These are phyloP conservation scores for Alternaria triticina DNA, from an alignment of 2,329 filamentous ascomycete genomes.

Conservation along the genomic window DNA sequence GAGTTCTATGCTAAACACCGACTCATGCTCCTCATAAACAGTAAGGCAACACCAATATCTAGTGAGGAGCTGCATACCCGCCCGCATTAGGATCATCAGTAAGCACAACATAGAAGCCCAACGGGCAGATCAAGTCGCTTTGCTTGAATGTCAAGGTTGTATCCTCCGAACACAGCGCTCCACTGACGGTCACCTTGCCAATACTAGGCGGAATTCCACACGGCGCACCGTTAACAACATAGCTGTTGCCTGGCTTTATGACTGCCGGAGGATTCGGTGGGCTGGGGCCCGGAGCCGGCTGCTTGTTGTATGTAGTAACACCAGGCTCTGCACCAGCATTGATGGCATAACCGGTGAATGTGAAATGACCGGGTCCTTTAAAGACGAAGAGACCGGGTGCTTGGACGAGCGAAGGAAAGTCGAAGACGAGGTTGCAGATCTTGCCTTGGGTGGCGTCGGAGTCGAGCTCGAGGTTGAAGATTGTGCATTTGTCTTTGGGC, in stretches of 20 bases:
- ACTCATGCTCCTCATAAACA: background rate
- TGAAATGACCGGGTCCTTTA: slow-evolving; percentile 31
- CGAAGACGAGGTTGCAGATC: slow-evolving; percentile 40
- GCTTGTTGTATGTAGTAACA: slow-evolving; percentile 32
- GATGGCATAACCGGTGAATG: slow-evolving; percentile 32
- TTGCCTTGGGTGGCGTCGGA: slow-evolving; percentile 29
- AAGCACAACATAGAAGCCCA: slow-evolving; percentile 35
- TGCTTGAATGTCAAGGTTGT: slow-evolving; percentile 31
- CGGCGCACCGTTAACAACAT: slow-evolving; percentile 28
- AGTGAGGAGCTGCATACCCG: background rate
- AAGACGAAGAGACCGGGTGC: slow-evolving; percentile 36
- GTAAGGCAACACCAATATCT: background rate
- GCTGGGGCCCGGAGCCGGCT: slow-evolving; percentile 23
- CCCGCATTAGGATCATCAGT: slow-evolving; percentile 26
- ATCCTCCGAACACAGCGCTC: slow-evolving; percentile 30
- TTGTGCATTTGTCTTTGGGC: slow-evolving; percentile 37
- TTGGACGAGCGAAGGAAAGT: slow-evolving; percentile 25
- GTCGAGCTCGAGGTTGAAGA: slow-evolving; percentile 38
- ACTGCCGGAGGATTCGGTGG: slow-evolving; percentile 26
- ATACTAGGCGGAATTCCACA: slow-evolving; percentile 28
- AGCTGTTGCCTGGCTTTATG: slow-evolving; percentile 31
- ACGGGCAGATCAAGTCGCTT: slow-evolving; percentile 26
- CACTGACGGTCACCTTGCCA: slow-evolving; percentile 26
- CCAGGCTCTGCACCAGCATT: slow-evolving; percentile 24
- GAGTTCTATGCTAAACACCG: background rate